Base-by-base conservation (phyloP, 192 early-diverging fungal species). In the Geranomyces michiganensis region DNA sequence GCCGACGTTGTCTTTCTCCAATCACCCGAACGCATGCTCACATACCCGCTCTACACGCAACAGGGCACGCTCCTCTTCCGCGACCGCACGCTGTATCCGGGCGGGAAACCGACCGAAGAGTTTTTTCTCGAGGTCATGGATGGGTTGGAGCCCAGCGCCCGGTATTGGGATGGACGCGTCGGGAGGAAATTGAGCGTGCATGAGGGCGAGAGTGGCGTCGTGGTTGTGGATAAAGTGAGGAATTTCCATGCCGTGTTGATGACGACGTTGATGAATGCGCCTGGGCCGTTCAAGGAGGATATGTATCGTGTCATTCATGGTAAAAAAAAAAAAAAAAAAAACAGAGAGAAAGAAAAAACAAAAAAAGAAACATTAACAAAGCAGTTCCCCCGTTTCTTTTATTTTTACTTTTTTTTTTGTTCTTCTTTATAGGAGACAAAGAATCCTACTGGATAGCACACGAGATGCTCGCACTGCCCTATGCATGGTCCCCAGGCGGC, bases 1-100 rank as follows among this genome's bases (percentile, higher is more conserved):
- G 87, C 91, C 14, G 91, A 92, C 73, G 88, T 81, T 0, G 76
- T 88, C 31, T 89, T 90, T 61, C 72, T 92, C 46, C 80, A 87
- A 62, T 66, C 72, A 59, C 90, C 91, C 0, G 85, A 74, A 24
- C 62, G 67, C 1, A 46, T 90, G 24, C 90, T 91, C 81, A 71
- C 74, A 21, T 76, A 87, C 24, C 77, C 79, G 15, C 79, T 87
- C 46, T 82, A 88, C 70, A 72, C 82, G 48, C 81, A 86, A 63
- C 74, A 86, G 21, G 87, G 89, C 65, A 89, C 81, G 5, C 73
- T 88, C 19, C 87, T 91, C 46, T 81, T 90, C 62, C 79, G 82
- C 56, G 82, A 85, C 76, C 80, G 58, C 3, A 60, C 76, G 21
- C 17, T 76, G 47, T n/a, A 43, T 33, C 44, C 69, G 22, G 68